These are phyloP conservation scores for Pascua sp. DNA, from an alignment of 1,284 basidiomycete species.

Conservation along the genomic window DNA sequence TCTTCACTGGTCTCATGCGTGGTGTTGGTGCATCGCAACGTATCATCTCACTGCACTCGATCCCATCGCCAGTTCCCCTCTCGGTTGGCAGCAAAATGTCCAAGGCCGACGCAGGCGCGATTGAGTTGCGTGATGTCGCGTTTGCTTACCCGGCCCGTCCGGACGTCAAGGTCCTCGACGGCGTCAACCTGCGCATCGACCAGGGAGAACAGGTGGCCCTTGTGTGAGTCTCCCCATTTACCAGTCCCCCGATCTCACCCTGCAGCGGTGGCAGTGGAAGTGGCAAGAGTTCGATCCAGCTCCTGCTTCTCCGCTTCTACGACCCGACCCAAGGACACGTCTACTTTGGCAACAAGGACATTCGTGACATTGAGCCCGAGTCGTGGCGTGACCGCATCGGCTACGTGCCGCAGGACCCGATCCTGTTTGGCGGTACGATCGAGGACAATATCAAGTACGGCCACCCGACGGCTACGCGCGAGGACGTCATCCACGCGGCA, in stretches of 20 bases:
- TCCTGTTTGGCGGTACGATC: conserved; percentile 76
- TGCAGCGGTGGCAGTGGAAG: conserved; percentile 45
- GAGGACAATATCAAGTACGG: conserved; percentile 66
- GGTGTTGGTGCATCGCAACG: conserved; percentile 48
- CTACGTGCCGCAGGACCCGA: conserved; percentile 56
- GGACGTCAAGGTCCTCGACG: conserved; percentile 74
- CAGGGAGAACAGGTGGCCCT: conserved; percentile 52
- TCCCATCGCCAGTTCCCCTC: conserved; percentile 42
- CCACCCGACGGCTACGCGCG: conserved; percentile 34
- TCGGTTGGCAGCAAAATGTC: conserved; percentile 35
- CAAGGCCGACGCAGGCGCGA: conserved; percentile 58
- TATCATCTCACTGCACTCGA: conserved; percentile 40
- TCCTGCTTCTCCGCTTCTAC: conserved; percentile 84
- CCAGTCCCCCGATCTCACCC: too few relatives aligned
- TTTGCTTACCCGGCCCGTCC: conserved; percentile 92
- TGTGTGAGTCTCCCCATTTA: conserved; percentile 18
- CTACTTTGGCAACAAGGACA: conserved; percentile 71
- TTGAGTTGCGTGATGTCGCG: conserved; percentile 61
- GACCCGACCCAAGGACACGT: conserved; percentile 73
- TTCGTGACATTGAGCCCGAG: conserved; percentile 66
- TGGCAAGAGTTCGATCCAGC: conserved; percentile 59
- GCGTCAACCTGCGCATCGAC: conserved; percentile 53
- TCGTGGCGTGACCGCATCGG: conserved; percentile 86
- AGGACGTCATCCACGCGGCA: conserved; percentile 40
- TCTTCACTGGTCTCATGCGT: conserved; percentile 49